Percentiles rank a stretch among this genome's conserved stretches.
phyloP scores from a whole-genome alignment of 768 basidiomycete genomes.

The Tylopilus intermedius region DNA sequence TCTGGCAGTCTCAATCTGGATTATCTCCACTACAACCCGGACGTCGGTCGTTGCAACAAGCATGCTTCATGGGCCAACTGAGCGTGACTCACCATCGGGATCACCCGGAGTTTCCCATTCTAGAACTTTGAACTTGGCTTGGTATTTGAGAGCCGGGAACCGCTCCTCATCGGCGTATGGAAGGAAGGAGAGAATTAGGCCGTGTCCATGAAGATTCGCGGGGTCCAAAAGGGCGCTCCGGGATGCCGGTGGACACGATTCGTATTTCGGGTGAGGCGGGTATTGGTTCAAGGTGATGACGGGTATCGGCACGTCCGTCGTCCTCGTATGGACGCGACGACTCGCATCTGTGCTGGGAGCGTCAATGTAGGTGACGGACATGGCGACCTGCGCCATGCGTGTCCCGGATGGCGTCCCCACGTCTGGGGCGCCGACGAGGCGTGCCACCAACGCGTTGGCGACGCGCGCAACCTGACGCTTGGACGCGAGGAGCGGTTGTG shows the following conservation, averaged over 20 bases:
- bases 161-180: conserved; percentile 45
- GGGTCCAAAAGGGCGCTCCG: conserved; percentile 24
- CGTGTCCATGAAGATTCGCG: background rate
- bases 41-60: background rate
- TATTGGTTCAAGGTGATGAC: conserved; percentile 13
- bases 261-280: conserved; percentile 34
- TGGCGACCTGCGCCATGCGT: background rate
- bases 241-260: conserved; percentile 42
- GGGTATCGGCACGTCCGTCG: conserved; percentile 9
- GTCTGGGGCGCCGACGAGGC: background rate
- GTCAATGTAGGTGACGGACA: conserved; percentile 12
- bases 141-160: conserved; percentile 32
- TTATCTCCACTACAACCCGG: conserved; percentile 39
- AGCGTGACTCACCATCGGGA: conserved; percentile 43
- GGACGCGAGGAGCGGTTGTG: conserved; percentile 10
- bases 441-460: conserved; percentile 8
- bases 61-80: background rate
- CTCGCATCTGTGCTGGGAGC: background rate
- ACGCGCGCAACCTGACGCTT: conserved; percentile 10
- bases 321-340: background rate
- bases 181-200: conserved; percentile 27
- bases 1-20: conserved; percentile 42
- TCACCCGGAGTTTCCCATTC: conserved; percentile 40
- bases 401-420: background rate
- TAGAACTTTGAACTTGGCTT: conserved; percentile 23